phyloP scores from a whole-genome alignment of 164 flowering plant species.

The Echeveria elegans region DNA sequence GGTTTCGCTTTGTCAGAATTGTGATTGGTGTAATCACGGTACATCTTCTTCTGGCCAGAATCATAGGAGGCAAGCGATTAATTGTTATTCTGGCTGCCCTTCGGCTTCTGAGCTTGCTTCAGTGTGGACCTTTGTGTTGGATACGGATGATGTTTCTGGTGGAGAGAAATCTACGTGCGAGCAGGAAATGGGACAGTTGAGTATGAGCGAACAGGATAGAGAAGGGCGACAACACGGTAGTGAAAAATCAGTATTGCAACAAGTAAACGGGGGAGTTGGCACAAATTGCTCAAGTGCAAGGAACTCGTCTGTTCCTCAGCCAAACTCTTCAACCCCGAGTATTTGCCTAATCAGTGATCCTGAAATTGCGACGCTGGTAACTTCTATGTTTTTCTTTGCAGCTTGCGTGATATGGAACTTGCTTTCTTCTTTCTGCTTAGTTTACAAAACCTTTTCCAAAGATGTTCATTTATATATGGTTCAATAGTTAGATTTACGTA shows the following conservation, averaged over 20 bases:
- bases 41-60: constrained; percentile 16
- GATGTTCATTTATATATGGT: background rate
- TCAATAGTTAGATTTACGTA: constrained; percentile 29
- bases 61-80: constrained; percentile 63
- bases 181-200: constrained; percentile 60
- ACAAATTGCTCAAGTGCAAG: constrained; percentile 29
- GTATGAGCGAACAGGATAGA: constrained; percentile 38
- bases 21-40: constrained; percentile 66
- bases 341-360: constrained; percentile 27
- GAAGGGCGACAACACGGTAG: constrained; percentile 18
- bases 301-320: constrained; percentile 36
- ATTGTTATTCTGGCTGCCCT: constrained; percentile 86
- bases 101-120: constrained; percentile 68
- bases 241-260: constrained; percentile 18
- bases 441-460: background rate
- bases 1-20: constrained; percentile 18
- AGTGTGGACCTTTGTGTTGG: constrained; percentile 63
- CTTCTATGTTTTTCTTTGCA: background rate
- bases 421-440: background rate
- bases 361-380: constrained; percentile 12
- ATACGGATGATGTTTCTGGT: constrained; percentile 23
- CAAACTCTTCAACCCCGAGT: constrained; percentile 16
- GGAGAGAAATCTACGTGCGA: constrained; percentile 45
- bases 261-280: constrained; percentile 16
- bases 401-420: background rate